Conservation (phyloP, 345 rosid genomes). For the Dipteronia sinensis region DNA sequence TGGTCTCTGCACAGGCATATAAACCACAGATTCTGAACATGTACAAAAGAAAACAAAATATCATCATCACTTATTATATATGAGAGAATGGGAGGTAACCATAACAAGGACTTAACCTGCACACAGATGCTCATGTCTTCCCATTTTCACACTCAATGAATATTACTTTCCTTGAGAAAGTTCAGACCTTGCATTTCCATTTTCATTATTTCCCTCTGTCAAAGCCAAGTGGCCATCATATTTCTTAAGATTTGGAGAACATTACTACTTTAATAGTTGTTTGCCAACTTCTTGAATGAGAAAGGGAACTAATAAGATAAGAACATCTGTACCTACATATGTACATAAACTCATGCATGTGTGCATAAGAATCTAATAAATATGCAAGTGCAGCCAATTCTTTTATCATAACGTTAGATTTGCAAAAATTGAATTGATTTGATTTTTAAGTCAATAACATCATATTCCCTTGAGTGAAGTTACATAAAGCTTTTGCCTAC, state of each 20-base stretch:
- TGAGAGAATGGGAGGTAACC: background rate
- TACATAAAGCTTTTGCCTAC: background rate
- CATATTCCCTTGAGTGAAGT: background rate
- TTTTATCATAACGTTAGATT: background rate
- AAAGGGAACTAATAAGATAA: background rate
- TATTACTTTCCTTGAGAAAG: background rate
- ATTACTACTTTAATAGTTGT: background rate
- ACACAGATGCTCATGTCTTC: background rate
- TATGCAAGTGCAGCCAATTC: background rate
- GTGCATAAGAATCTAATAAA: background rate
- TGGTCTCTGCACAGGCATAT: slow-evolving; percentile 8
- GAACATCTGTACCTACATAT: background rate
- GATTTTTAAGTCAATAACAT: slow-evolving; percentile 1
- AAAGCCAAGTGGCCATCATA: background rate
- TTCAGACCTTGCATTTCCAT: background rate
- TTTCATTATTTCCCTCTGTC: background rate
- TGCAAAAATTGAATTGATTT: background rate
- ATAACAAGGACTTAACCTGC: slow-evolving; percentile 1
- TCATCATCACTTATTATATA: background rate
- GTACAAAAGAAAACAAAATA: background rate
- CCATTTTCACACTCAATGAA: background rate
- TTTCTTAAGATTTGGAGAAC: background rate
- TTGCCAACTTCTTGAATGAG: background rate
- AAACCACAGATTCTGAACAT: slow-evolving; percentile 5
- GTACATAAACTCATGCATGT: background rate